Conservation (phyloP, 106 monocot species). For the Dendrobium nobile region DNA sequence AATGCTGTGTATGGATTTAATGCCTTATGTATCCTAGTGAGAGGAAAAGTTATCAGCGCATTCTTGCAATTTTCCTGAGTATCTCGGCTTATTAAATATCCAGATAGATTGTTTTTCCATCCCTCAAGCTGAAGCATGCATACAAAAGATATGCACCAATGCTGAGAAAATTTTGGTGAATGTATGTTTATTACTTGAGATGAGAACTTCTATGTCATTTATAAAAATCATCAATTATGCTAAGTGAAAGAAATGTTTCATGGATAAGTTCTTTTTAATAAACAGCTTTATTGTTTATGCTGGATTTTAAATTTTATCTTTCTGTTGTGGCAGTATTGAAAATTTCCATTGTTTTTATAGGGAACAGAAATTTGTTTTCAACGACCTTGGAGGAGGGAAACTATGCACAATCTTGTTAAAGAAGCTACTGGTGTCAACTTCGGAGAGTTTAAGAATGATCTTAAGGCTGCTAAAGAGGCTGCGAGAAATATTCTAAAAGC, state of each 20-base stretch:
- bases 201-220: not conserved
- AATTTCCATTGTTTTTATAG: constrained; percentile 19
- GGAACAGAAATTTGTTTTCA: constrained; percentile 71
- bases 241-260: not conserved
- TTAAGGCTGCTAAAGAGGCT: constrained; percentile 67
- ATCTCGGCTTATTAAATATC: too few relatives aligned
- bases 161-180: not conserved
- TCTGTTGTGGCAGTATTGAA: not conserved
- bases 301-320: not conserved
- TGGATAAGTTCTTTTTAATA: not conserved
- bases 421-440: constrained; percentile 82
- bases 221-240: not conserved
- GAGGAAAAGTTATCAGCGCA: too few relatives aligned
- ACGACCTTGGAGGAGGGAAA: constrained; percentile 89
- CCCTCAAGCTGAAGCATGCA: too few relatives aligned
- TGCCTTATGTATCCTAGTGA: too few relatives aligned
- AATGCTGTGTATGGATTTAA: too few relatives aligned
- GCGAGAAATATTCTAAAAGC: constrained; percentile 31
- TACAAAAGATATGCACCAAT: not conserved
- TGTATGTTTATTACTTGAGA: not conserved
- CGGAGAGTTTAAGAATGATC: constrained; percentile 39
- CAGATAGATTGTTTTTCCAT: too few relatives aligned
- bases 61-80: too few relatives aligned
- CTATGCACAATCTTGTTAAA: constrained; percentile 96
- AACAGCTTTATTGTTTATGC: not conserved